Base-by-base conservation (phyloP, 371 early-diverging fungal genomes). In the Mucor ambiguus region DNA sequence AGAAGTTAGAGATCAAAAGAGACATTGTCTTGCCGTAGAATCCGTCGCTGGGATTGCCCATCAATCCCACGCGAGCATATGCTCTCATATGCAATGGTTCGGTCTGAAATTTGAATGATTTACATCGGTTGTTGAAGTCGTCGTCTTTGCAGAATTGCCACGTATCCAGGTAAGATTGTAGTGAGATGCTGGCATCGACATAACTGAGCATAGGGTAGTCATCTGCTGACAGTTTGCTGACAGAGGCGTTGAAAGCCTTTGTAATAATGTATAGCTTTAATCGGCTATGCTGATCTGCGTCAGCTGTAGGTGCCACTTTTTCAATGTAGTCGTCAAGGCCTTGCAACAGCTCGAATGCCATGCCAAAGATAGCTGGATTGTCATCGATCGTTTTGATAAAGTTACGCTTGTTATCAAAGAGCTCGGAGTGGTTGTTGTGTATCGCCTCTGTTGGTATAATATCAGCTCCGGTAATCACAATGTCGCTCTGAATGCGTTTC, bases 41-140 rank as follows among this genome's bases (percentile, higher is more conserved):
- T 2, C 90, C 91, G 71, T 91, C 91, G 44, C 84, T 84, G 10
- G 91, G 91, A 67, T 91, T 91, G 10, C 91, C 91, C 79, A 91
- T 84, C 30, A 91, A 63, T 1, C 91, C 91, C 9, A 90, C 83
- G 12, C 91, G 85, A 14, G 91, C 91, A 76, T 87, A 75, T 12
- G 86, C 76, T 28, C 69, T 69, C 12, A 70, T 64, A 41, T 75
- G 72, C 29, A 87, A 77, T 14, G 81, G 77, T 0, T 68, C 44
- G 0, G 57, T 43, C 18, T 74, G 64, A 49, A 70, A 48, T 12
- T 43, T 60, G 29, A 22, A 22, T 20, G 20, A 18, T 11, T 60
- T 55, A 2, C 24, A 35, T 18, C 37, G 52, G 6, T 58, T 38
- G 11, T 38, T 8, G 18, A 62, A 46, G 5, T 35, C 46, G 43